phyloP scores from a whole-genome alignment of 495 filamentous ascomycete species.

The Pyrenopolyporus hunteri region DNA sequence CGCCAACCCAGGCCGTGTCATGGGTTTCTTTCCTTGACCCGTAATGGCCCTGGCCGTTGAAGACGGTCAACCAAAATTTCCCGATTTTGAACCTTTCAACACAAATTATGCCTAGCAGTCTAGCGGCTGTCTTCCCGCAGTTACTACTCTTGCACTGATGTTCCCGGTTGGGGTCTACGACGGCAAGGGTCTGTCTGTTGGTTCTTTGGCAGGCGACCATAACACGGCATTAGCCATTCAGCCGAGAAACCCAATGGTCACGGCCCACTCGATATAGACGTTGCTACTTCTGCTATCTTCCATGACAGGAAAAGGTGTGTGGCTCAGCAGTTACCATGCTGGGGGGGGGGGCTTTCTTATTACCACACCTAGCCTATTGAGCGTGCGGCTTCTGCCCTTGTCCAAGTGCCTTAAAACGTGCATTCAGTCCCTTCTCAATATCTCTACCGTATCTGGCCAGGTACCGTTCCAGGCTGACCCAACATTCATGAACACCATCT shows the following conservation, averaged over 20 bases:
- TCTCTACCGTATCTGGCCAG: slow-evolving; percentile 44
- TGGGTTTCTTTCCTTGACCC: slow-evolving; percentile 24
- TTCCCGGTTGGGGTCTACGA: slow-evolving; percentile 44
- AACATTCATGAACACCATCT: slow-evolving; percentile 42
- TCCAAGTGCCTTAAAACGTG: slow-evolving; percentile 48
- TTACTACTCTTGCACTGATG: slow-evolving; percentile 37
- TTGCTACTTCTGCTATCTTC: slow-evolving; percentile 45
- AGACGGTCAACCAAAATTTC: slow-evolving; percentile 2
- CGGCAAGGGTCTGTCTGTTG: slow-evolving; percentile 50
- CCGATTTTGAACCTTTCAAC: slow-evolving; percentile 14
- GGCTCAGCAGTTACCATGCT: slow-evolving; percentile 55
- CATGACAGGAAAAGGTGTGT: slow-evolving; percentile 51
- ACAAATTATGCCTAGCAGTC: slow-evolving; percentile 27
- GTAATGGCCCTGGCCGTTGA: slow-evolving; percentile 10
- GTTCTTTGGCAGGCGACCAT: slow-evolving; percentile 52
- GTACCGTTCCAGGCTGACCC: slow-evolving; percentile 44
- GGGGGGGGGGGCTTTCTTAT: slow-evolving; percentile 41
- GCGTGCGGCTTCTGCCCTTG: slow-evolving; percentile 49
- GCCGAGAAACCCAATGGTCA: slow-evolving; percentile 54
- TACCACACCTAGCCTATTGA: slow-evolving; percentile 48
- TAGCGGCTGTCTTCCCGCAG: slow-evolving; percentile 36
- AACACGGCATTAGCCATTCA: slow-evolving; percentile 62
- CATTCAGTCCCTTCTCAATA: slow-evolving; percentile 46
- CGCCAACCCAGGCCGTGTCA: slow-evolving; percentile 17
- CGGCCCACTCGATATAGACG: slow-evolving; percentile 50